Percentiles rank a stretch among this genome's conserved stretches.
Evolutionary conservation across 768 basidiomycete genomes (phyloP).

Genomic region (Sutorius australiensis): DNA sequence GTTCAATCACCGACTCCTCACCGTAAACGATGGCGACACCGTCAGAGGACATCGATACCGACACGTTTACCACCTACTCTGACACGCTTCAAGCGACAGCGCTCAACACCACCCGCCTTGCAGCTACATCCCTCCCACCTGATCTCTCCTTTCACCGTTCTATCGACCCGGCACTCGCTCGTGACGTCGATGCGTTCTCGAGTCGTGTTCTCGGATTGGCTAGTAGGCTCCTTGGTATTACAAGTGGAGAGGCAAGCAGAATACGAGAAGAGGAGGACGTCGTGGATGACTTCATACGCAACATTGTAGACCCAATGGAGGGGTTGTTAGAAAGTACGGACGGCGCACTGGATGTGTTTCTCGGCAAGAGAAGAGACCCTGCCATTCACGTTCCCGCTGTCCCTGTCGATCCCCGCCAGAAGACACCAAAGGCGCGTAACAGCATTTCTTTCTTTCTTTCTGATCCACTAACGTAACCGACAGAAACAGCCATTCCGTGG

Average conservation of each 20-base stretch:
- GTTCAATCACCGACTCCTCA: background rate
- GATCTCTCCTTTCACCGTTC: slow-evolving; percentile 91
- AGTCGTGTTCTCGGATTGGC: slow-evolving; percentile 61
- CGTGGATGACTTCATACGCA: slow-evolving; percentile 72
- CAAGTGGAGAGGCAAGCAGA: slow-evolving; percentile 34
- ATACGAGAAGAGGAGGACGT: slow-evolving; percentile 76
- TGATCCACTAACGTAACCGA: slow-evolving; percentile 7
- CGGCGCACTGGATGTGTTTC: slow-evolving; percentile 72
- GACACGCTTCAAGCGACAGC: slow-evolving; percentile 55
- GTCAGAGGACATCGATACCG: slow-evolving; percentile 16
- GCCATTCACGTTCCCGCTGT: slow-evolving; percentile 55
- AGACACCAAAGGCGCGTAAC: slow-evolving; percentile 32
- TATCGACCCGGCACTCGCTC: slow-evolving; percentile 67
- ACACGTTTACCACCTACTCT: slow-evolving; percentile 52
- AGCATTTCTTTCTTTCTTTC: background rate
- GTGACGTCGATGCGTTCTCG: slow-evolving; percentile 67
- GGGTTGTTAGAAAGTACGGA: slow-evolving; percentile 82
- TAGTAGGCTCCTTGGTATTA: slow-evolving; percentile 57
- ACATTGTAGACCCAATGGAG: slow-evolving; percentile 84
- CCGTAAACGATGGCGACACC: slow-evolving; percentile 11
- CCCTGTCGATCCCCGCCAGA: slow-evolving; percentile 10
- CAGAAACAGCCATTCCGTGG: slow-evolving; percentile 40
- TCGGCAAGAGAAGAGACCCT: slow-evolving; percentile 65
- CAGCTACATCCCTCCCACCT: slow-evolving; percentile 54
- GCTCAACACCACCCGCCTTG: slow-evolving; percentile 58